Evolutionary conservation across 768 basidiomycete species (phyloP), one percentile per base, ranked within the genome.

Genomic region (Phaeolepiota aurea): DNA sequence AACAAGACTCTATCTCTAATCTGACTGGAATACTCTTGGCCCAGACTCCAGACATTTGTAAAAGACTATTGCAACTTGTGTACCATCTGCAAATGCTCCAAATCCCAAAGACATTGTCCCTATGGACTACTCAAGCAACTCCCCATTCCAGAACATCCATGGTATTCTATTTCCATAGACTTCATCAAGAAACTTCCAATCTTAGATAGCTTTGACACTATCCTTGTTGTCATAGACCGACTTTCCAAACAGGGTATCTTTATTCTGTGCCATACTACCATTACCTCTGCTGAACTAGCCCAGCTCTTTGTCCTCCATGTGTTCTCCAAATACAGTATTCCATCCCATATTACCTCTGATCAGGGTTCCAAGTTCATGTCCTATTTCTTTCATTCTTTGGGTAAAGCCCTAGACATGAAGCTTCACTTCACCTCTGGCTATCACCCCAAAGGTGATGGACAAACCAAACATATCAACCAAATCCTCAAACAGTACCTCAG

Each of bases 151-250:
- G 4, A 25, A 14, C 37, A 33, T 2, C 57, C 56, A 1, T 58
- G 59, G 55, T 19, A 44, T 36, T 40, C 48, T 3, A 54, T 59
- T 20, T 44, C 47, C 11, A 54, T 60, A 46, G 59, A 60, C 35
- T 54, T 56, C 36, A 52, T 64, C 9, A 50, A 51, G 19, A 42
- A 55, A 10, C 48, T 59, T 3, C 57, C 55, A 5, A 7, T 18
- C 15, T 20, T 38, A 9, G 5, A 18, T 5, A 11, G 15, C 10
- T 38, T 38, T 38, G 20, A n/a, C 18, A 9, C 33, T 14, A 35
- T 35, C 18, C 33, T 35, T 35, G 33, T 35, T 19, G 16, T 35
- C 16, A 15, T 35, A 5, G 15, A 35, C 15, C 7, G 33, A 16
- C 33, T 35, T 5, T 14, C 18, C 7, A 35, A 35, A 16, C 18